Evolutionary conservation across 192 early-diverging fungal genomes (phyloP), one percentile per base, ranked within the genome.

Genomic region (Chytriomyces hyalinus): DNA sequence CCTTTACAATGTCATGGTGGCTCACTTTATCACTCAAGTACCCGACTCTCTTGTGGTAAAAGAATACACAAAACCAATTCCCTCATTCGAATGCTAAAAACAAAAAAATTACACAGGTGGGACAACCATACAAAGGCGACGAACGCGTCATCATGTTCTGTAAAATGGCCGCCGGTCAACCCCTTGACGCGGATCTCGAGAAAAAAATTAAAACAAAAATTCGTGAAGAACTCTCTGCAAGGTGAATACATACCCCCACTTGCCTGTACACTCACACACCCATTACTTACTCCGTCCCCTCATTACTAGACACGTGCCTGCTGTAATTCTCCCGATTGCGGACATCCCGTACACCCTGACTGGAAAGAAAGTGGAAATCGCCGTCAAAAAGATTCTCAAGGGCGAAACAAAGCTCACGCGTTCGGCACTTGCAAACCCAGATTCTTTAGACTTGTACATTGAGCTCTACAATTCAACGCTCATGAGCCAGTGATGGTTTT

Each of bases 301-400:
- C 22, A 11, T 76, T 67, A 28, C 48, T 50, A 77, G 87, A 4
- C 97, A 99, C 82, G 94, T 98, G 0, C 97, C 97, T 6, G 92
- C 94, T 7, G 83, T 96, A 28, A 87, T 97, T 48, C 84, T 98
- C 61, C 85, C 89, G 7, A 91, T 92, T 64, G 74, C 80, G 6
- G 93, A 93, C 62, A 96, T 99, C 81, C 97, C 97, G 87, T 93
- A 98, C 84, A 99, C 97, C 1, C 86, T 94, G 70, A 98, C 95
- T 62, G 96, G 97, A 50, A 99, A 99, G 78, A 98, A 98, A 83
- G 95, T 98, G 10, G 97, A 99, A 81, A 91, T 99, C 46, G 96
- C 96, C 1, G 95, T 99, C 63, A 99, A 98, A 73, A 81, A 86
- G 78, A 97, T 87, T 87, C 79, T 92, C 28, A 89, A 91, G 5